Percentiles rank a stretch among this genome's conserved stretches.
phyloP scores from a whole-genome alignment of 1,284 basidiomycete genomes.

The Leccinum subfulvum region DNA sequence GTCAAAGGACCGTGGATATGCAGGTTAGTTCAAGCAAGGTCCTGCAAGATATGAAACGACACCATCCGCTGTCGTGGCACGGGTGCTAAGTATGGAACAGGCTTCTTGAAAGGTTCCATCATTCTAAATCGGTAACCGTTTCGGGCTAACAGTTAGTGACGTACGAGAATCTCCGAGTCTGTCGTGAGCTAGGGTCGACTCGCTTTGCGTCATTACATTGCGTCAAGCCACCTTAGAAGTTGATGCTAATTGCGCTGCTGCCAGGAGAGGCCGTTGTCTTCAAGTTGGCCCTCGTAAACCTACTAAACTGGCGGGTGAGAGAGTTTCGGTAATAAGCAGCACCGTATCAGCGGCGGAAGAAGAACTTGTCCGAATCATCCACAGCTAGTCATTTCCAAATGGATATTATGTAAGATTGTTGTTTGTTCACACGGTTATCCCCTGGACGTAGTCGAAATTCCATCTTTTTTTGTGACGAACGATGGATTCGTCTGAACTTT shows the following conservation, averaged over 20 bases:
- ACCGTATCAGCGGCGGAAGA: not conserved
- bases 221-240: not conserved
- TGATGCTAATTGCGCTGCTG: not conserved
- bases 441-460: not conserved
- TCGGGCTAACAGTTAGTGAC: not conserved
- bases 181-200: not conserved
- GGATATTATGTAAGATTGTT: not conserved
- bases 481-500: slow-evolving; percentile 80
- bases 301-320: not conserved
- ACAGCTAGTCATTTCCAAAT: not conserved
- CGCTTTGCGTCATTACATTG: not conserved
- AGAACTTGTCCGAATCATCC: too few species aligned
- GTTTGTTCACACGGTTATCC: too few species aligned
- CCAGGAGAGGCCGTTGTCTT: not conserved
- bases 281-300: not conserved
- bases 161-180: not conserved
- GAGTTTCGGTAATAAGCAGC: not conserved
- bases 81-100: not conserved
- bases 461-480: slow-evolving; percentile 37
- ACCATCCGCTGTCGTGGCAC: not conserved
- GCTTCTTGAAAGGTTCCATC: not conserved
- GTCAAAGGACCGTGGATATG: not conserved
- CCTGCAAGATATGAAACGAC: not conserved
- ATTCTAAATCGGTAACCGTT: not conserved
- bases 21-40: not conserved